Evolutionary conservation across 2,329 filamentous ascomycete species (phyloP), one percentile per base, ranked within the genome.

Genomic region (Aspergillus carbonarius): DNA sequence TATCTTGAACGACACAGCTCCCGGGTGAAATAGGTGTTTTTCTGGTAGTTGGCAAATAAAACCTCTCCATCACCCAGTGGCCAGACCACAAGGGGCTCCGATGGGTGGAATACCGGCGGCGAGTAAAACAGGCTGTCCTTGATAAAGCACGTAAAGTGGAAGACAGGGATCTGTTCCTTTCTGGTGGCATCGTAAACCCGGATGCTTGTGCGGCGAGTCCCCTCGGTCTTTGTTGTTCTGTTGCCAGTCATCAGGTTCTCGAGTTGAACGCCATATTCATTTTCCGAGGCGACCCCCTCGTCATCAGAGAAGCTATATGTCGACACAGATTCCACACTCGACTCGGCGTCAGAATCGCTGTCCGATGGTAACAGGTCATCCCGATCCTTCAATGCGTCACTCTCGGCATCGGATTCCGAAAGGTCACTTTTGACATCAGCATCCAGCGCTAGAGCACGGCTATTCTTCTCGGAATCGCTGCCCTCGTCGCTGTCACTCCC

Each of bases 21-120:
- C n/a, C 55, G 20, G 5, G 20, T 58, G 27, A 58, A 58, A 10
- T 37, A 58, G 1, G 27, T 54, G 15, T 58, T 58, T 17, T 32
- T 17, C 39, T 49, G 20, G 17, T 39, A 49, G 13, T 58, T 32
- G 10, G 55, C 55, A 48, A 58, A 54, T 6, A 58, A 32, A 12
- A 58, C 27, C 8, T 58, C 30, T 35, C 49, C 42, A 1, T 25
- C 30, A 1, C 49, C 27, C 8, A 58, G n/a, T 27, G 55, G 49
- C 55, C 55, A 58, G 15, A 54, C 23, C 10, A 58, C 1, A 12
- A 58, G 42, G 35, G 55, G 42, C 23, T 54, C 39, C 4, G 13
- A 32, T 2, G 55, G 55, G 13, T 58, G 55, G 7, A 54, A 40
- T 3, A 30, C 55, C 12, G 55, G 50, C 6, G 55, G 49, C 4